These are phyloP conservation scores for Nosema bombycis DNA, from an alignment of 371 early-diverging fungal species.

Conservation along the genomic window DNA sequence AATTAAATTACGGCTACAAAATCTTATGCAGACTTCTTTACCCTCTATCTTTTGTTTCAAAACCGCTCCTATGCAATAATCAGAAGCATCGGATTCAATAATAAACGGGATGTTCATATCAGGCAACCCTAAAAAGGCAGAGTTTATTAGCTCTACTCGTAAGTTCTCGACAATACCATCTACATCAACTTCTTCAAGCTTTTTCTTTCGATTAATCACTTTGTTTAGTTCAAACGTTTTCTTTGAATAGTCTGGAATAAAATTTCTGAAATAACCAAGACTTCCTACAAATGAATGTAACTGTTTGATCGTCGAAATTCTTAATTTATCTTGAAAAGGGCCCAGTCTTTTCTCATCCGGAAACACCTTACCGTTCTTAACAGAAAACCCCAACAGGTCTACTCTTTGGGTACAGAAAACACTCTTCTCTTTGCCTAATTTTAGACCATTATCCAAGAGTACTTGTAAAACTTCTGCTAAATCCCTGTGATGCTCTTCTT, in stretches of 20 bases:
- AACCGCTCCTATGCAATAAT: constrained; percentile 23
- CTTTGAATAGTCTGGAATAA: neutral
- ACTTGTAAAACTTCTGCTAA: constrained; percentile 3
- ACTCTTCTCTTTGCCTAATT: constrained; percentile 3
- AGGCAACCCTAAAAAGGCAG: no score
- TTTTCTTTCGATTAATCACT: neutral
- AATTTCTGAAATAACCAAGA: neutral
- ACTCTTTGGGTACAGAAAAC: constrained; percentile 10
- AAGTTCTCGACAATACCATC: no score
- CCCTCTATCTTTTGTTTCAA: constrained; percentile 27
- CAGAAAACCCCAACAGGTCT: constrained; percentile 32
- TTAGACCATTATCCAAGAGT: neutral
- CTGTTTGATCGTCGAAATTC: neutral
- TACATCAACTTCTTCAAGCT: no score
- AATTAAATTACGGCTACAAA: neutral
- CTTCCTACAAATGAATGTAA: neutral
- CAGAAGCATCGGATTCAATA: constrained; percentile 51
- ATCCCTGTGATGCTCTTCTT: neutral
- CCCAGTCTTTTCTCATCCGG: constrained; percentile 19
- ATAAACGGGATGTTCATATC: no score
- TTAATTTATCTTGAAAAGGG: neutral
- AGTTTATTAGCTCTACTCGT: no score
- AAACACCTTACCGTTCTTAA: neutral
- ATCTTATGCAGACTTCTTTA: constrained; percentile 6
- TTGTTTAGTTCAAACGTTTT: neutral